Conservation (phyloP, 163 green algal genomes). For the Prototheca cutis region DNA sequence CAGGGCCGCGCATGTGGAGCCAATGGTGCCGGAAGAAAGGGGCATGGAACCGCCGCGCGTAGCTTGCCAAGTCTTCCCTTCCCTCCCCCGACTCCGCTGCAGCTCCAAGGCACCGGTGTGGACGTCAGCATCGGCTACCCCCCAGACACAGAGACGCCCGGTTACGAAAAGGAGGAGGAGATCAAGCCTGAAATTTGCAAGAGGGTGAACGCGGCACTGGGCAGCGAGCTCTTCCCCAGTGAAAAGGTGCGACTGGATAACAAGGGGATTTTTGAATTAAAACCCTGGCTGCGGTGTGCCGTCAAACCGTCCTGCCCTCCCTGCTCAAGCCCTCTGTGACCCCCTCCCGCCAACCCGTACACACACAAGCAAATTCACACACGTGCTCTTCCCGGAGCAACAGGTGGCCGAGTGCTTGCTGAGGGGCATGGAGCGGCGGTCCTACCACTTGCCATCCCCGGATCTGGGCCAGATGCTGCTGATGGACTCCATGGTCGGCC, state of each 20-base stretch:
- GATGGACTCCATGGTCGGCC: constrained; percentile 19
- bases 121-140: constrained; percentile 65
- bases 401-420: constrained; percentile 47
- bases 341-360: no score
- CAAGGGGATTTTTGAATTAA: no score
- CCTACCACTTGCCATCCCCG: constrained; percentile 53
- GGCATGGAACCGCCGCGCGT: no score
- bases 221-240: constrained; percentile 26
- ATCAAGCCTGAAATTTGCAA: constrained; percentile 43
- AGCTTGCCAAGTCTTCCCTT: no score
- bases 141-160: constrained; percentile 77
- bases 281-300: no score
- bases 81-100: constrained; percentile 8
- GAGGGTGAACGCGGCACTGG: constrained; percentile 33
- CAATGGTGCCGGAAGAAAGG: no score
- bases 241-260: no score
- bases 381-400: no score
- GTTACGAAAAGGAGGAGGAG: constrained; percentile 57
- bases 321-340: no score
- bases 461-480: constrained; percentile 43
- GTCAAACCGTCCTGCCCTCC: no score
- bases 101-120: constrained; percentile 61
- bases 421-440: constrained; percentile 33
- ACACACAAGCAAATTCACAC: no score
- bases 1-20: no score